phyloP scores from a whole-genome alignment of 768 basidiomycete genomes.

The Leccinum fibrillosum region DNA sequence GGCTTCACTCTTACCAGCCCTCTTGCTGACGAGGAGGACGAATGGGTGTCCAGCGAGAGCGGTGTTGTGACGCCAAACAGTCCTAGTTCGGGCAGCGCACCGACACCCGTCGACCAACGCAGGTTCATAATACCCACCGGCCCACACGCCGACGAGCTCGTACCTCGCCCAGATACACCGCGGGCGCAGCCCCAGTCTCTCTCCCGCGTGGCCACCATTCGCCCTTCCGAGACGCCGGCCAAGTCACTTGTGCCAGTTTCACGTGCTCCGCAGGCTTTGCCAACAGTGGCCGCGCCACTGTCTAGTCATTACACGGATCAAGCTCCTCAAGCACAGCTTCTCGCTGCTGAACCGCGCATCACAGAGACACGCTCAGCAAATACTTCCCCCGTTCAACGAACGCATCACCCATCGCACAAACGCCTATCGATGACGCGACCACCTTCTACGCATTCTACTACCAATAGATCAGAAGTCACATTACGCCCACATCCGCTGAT shows the following conservation, averaged over 20 bases:
- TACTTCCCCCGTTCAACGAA: constrained; percentile 37
- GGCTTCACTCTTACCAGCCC: constrained; percentile 60
- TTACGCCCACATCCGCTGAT: constrained; percentile 76
- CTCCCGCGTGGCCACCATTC: constrained; percentile 33
- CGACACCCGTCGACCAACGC: constrained; percentile 30
- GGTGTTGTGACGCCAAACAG: constrained; percentile 66
- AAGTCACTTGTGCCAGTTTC: constrained; percentile 13
- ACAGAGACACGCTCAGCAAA: constrained; percentile 37
- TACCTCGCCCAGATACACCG: constrained; percentile 28
- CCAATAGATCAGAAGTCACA: constrained; percentile 33
- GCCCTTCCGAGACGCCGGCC: constrained; percentile 25
- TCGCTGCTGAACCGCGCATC: constrained; percentile 18
- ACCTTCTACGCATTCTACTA: constrained; percentile 60
- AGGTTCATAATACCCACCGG: constrained; percentile 8
- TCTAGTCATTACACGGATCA: constrained; percentile 10
- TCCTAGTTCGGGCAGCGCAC: constrained; percentile 42
- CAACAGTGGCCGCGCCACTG: constrained; percentile 10
- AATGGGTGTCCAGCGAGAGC: constrained; percentile 78
- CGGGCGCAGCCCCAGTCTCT: constrained; percentile 31
- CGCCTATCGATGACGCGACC: constrained; percentile 52
- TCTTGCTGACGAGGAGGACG: constrained; percentile 55
- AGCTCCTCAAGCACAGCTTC: constrained; percentile 14
- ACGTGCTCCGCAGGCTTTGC: constrained; percentile 18
- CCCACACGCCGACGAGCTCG: constrained; percentile 14
- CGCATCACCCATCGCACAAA: constrained; percentile 35